Base-by-base conservation (phyloP, 2,329 filamentous ascomycete species). In the Microdochium paspali region DNA sequence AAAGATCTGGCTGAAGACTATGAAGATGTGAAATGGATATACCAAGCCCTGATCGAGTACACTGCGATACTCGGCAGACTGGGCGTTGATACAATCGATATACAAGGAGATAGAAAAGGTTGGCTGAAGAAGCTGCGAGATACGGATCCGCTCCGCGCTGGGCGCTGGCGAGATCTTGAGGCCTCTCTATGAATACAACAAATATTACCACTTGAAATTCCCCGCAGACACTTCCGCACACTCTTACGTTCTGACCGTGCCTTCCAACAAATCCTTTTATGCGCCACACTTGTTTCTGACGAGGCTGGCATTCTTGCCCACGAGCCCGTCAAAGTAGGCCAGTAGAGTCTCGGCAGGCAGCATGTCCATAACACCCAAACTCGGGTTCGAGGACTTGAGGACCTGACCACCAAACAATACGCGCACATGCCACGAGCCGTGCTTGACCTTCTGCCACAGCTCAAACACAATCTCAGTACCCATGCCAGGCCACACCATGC, bases 401-500 rank as follows among this genome's bases (percentile, higher is more conserved):
- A 84, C 72, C 61, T 76, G 68, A 0, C 87, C 87, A 32, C 82
- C 75, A 70, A 84, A 91, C 1, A 93, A 66, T 0, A 91, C 80
- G 6, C 87, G 72, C 2, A 89, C 61, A 53, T 74, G 86, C 52
- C 70, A 73, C 0, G 55, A 59, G 1, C 51, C 40, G 45, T 55
- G n/a, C 30, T 50, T 26, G 42, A 40, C 21, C 13, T 24, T 55
- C 25, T 53, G 49, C 13, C 51, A 90, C 25, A 90, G 59, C 67
- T 91, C 87, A 59, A 90, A 89, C 0, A 90, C 77, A 1, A 91
- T 72, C 65, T 91, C 87, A 10, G 79, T 72, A 0, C 87, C 87
- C 86, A 91, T 90, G 0, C 87, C 87, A 0, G 87, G 87, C 87
- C 87, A 91, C 1, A 89, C 80, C 86, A 91, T 91, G 46, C 71